A percentile compares a stretch with the other conserved stretches of the same genome.
phyloP scores from a whole-genome alignment of 345 rosid genomes.

The Acer negundo region DNA sequence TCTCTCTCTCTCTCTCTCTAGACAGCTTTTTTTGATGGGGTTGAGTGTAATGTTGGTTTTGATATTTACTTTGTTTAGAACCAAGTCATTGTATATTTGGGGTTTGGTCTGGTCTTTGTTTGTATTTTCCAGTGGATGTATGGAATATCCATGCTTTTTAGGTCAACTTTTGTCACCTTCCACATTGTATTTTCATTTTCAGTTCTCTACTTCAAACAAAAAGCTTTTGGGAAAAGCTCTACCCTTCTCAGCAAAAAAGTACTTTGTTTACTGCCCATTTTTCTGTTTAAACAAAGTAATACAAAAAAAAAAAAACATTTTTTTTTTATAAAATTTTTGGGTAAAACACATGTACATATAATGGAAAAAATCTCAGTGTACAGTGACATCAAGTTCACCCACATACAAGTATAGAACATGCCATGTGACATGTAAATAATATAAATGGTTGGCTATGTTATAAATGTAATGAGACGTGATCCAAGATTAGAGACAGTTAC shows the following conservation, averaged over 20 bases:
- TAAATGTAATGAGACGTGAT: too few relatives aligned
- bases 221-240: conserved; percentile 3
- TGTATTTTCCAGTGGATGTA: conserved; percentile 25
- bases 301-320: too few relatives aligned
- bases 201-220: conserved; percentile 16
- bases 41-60: conserved; percentile 40
- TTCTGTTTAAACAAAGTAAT: not conserved
- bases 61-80: conserved; percentile 20
- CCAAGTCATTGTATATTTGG: not conserved
- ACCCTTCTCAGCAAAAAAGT: not conserved
- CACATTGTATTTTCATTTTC: conserved; percentile 27
- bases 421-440: too few relatives aligned
- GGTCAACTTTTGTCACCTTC: conserved; percentile 23
- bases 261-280: not conserved
- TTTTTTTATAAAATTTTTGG: not conserved
- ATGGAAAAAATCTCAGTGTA: not conserved
- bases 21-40: conserved; percentile 25
- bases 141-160: conserved; percentile 26
- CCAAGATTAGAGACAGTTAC: not conserved
- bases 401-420: too few relatives aligned
- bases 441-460: too few relatives aligned
- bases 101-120: not conserved
- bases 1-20: not conserved
- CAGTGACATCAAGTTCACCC: too few relatives aligned
- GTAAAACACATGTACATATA: not conserved